These are phyloP conservation scores for Crinitomyces ghanaensis DNA, from an alignment of 805 yeast species.

Conservation along the genomic window DNA sequence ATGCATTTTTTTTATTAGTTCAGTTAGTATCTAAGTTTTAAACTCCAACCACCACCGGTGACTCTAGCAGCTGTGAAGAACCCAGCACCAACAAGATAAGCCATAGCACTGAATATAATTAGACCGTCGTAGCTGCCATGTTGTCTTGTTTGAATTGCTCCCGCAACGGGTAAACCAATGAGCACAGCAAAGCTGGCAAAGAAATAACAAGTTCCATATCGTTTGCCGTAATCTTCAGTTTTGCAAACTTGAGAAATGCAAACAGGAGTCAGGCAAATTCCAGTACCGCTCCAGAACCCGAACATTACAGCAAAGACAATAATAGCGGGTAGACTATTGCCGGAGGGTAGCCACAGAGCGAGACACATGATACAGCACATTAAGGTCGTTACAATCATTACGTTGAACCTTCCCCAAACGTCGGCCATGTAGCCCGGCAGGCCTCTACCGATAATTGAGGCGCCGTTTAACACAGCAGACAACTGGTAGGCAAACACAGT, in stretches of 20 bases:
- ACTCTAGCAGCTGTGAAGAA: slow-evolving; percentile 20
- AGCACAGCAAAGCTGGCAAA: slow-evolving; percentile 27
- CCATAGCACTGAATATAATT: slow-evolving; percentile 23
- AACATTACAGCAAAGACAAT: slow-evolving; percentile 41
- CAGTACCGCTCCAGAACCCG: slow-evolving; percentile 53
- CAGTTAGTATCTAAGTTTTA: slow-evolving; percentile 11
- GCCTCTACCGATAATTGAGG: slow-evolving; percentile 42
- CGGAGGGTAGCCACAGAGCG: slow-evolving; percentile 55
- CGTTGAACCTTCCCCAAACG: slow-evolving; percentile 43
- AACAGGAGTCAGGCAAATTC: slow-evolving; percentile 54
- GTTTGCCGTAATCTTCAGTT: slow-evolving; percentile 52
- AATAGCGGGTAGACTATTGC: slow-evolving; percentile 31
- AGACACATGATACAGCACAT: slow-evolving; percentile 39
- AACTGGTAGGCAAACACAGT: slow-evolving; percentile 25
- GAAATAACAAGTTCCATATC: slow-evolving; percentile 57
- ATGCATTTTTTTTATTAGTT: no score
- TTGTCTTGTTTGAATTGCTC: slow-evolving; percentile 17
- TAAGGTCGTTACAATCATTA: slow-evolving; percentile 38
- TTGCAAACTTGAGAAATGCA: slow-evolving; percentile 58
- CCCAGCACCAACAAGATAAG: slow-evolving; percentile 20
- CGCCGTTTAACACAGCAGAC: slow-evolving; percentile 37
- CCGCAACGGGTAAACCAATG: slow-evolving; percentile 30
- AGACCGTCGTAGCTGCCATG: slow-evolving; percentile 23
- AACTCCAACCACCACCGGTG: slow-evolving; percentile 19
- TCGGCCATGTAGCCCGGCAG: slow-evolving; percentile 48